A percentile compares a stretch with the other conserved stretches of the same genome.
Evolutionary conservation across 176 grass and related monocot genomes (phyloP).

Genomic region (Themeda triandra): DNA sequence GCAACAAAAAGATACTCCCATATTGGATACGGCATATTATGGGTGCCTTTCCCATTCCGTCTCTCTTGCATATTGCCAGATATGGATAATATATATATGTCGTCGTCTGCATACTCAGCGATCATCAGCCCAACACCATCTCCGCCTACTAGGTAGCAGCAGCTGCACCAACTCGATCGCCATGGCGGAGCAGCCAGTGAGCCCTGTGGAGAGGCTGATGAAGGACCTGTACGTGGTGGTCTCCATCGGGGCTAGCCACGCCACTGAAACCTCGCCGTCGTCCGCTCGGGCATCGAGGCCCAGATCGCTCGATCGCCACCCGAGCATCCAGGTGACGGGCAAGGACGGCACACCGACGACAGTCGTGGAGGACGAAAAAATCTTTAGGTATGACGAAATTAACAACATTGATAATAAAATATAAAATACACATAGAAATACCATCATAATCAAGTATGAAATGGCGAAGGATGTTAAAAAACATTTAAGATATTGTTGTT

Average conservation of each 20-base stretch:
- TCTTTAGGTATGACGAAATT: no score
- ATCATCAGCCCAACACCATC: neutral
- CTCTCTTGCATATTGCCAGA: neutral
- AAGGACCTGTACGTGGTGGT: constrained; percentile 4
- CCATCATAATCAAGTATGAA: no score
- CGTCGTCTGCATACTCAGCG: neutral
- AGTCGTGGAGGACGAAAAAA: no score
- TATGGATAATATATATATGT: no score
- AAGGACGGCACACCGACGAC: no score
- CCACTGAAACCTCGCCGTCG: constrained; percentile 2
- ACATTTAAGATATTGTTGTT: no score
- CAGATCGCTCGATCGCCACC: neutral
- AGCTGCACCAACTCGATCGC: neutral
- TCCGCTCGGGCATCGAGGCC: neutral
- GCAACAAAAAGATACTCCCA: neutral
- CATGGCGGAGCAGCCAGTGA: neutral
- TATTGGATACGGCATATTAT: neutral
- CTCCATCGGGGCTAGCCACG: neutral
- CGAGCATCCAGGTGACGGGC: constrained; percentile 3
- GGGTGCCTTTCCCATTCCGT: neutral
- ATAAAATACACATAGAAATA: no score
- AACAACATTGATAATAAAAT: no score
- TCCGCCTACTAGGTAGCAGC: no score
- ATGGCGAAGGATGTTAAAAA: no score
- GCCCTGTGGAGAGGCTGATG: neutral